Percentiles rank a stretch among this genome's conserved stretches.
These are phyloP conservation scores for Jaapia argillacea DNA, from an alignment of 768 basidiomycete species.

Conservation along the genomic window DNA sequence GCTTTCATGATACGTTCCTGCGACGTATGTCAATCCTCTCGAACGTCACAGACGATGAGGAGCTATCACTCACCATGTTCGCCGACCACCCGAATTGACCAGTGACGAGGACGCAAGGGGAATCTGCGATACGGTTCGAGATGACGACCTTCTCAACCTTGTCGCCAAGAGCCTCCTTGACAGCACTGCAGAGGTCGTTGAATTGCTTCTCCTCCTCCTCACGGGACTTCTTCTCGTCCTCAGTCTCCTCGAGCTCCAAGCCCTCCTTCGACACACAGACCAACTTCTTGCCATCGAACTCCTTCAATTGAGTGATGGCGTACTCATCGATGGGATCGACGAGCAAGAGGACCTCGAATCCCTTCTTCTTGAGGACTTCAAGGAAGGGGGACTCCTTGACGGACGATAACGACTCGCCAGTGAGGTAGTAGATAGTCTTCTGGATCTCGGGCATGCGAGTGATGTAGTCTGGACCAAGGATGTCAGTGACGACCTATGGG, in stretches of 20 bases:
- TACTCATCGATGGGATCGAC: constrained; percentile 99
- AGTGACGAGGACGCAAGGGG: constrained; percentile 94
- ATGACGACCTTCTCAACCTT: constrained; percentile 99
- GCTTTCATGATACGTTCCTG: constrained; percentile 99
- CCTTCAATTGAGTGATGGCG: constrained; percentile 96
- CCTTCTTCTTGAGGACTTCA: constrained; percentile 98
- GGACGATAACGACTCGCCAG: constrained; percentile 90
- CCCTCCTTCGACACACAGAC: constrained; percentile 98
- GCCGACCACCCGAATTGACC: constrained; percentile 99
- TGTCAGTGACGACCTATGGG: background rate
- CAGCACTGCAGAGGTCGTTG: constrained; percentile 82
- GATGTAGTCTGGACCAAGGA: constrained; percentile 70
- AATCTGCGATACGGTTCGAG: constrained; percentile 96
- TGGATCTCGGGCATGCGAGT: constrained; percentile 99
- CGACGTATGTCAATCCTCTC: constrained; percentile 12
- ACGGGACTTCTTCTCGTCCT: constrained; percentile 88
- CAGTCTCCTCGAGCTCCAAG: constrained; percentile 97
- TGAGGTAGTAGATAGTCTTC: constrained; percentile 99
- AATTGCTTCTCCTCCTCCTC: constrained; percentile 81
- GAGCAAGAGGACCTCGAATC: constrained; percentile 94
- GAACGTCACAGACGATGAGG: background rate
- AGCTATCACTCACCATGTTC: constrained; percentile 82
- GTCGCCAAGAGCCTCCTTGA: constrained; percentile 98
- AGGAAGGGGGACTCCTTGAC: constrained; percentile 96
- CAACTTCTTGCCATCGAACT: constrained; percentile 97